Evolutionary conservation across 148 eudicot species (phyloP), one percentile per base, ranked within the genome.

Genomic region (Silene uniflora): DNA sequence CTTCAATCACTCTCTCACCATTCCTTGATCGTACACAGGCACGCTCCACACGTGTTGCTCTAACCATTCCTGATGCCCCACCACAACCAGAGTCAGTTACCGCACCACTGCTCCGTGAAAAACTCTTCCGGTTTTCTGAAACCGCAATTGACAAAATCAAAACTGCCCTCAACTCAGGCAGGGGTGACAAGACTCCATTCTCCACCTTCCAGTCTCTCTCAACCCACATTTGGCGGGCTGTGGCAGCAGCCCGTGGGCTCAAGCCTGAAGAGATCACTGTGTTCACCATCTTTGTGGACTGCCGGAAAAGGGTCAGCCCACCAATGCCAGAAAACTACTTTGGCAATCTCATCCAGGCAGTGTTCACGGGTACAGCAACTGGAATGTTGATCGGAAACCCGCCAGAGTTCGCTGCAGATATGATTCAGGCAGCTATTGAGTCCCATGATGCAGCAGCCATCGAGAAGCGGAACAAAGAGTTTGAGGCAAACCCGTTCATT

Each of bases 321-420:
- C 96, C 96, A 0, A 89, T 95, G 99, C 99, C 97, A 19, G 96
- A 92, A 3, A 80, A 73, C 73, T 95, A 89, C 86, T 95, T 95
- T 79, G 99, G 99, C 17, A 95, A 95, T 88, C 82, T 95, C 10
- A 95, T 95, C 62, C 99, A 95, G 81, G 97, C 97, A 0, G 78
- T 95, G 19, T 95, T 95, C 86, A 91, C 99, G 0, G 99, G 86
- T 5, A 90, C 93, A 0, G 92, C 92, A 0, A 90, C 98, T 21
- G 98, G 96, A 35, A 67, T 90, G 29, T 42, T 92, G 76, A 63
- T 72, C 44, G 87, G 87, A 21, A 71, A 88, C 55, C 92, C 91
- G 32, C 86, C 87, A 12, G 87, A 87, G 71, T 92, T 92, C 39
- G 88, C 83, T 24, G 93, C 97, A 0, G 82, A 58, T 2, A 23